These are phyloP conservation scores for Gleditsia sinensis DNA, from an alignment of 306 rosid species.

Conservation along the genomic window DNA sequence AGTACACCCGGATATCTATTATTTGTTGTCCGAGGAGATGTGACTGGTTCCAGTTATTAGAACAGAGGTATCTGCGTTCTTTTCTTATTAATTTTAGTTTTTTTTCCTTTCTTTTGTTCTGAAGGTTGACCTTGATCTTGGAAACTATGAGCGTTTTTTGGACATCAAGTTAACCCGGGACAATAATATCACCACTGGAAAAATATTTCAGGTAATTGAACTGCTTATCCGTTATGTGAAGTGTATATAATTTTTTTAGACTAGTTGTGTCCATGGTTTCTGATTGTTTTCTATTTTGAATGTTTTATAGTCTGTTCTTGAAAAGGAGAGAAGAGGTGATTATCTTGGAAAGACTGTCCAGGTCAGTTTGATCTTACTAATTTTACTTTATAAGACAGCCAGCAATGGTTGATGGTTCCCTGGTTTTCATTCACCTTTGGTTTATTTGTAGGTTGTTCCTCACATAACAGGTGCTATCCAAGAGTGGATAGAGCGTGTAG, in stretches of 20 bases:
- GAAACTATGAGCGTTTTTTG: conserved; percentile 86
- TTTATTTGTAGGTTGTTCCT: conserved; percentile 70
- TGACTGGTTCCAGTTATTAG: conserved; percentile 10
- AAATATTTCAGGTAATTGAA: conserved; percentile 75
- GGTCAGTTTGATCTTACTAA: conserved; percentile 44
- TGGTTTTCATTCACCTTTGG: conserved; percentile 29
- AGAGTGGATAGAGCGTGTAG: conserved; percentile 92
- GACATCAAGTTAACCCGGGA: conserved; percentile 77
- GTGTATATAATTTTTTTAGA: conserved; percentile 5
- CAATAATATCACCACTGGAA: conserved; percentile 89
- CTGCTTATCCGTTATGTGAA: neutral
- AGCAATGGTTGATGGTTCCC: conserved; percentile 9
- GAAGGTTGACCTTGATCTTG: conserved; percentile 94
- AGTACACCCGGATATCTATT: conserved; percentile 4
- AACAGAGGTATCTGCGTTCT: conserved; percentile 1
- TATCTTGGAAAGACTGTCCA: conserved; percentile 91
- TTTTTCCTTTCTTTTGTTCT: conserved; percentile 14
- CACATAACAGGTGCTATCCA: conserved; percentile 88
- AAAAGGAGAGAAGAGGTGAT: conserved; percentile 87
- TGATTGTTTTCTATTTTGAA: conserved; percentile 16
- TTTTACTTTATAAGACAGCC: conserved; percentile 11
- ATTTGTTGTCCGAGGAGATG: neutral
- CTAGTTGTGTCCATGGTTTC: conserved; percentile 3
- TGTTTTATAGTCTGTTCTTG: conserved; percentile 63
- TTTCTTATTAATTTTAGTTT: conserved; percentile 4